phyloP scores from a whole-genome alignment of 495 filamentous ascomycete genomes.

The Paragyromitra xinjiangensis region DNA sequence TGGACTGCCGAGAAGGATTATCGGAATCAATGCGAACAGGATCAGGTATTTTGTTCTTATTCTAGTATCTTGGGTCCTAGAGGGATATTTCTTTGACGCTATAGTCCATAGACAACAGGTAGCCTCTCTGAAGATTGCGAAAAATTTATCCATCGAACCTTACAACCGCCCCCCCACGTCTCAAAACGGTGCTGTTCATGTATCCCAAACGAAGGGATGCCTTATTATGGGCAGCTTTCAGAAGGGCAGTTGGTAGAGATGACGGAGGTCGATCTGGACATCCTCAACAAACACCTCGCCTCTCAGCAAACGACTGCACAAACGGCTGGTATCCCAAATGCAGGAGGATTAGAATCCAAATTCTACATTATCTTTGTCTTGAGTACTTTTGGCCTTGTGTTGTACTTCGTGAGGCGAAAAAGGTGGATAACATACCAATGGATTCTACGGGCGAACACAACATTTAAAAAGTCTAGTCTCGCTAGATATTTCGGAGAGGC shows the following conservation, averaged over 20 bases:
- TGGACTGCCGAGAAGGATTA: conserved; percentile 18
- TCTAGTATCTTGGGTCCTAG: not conserved
- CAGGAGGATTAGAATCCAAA: not conserved
- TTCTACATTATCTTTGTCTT: not conserved
- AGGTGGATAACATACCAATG: not conserved
- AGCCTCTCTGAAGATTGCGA: not conserved
- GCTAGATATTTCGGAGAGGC: not conserved
- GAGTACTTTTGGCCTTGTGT: not conserved
- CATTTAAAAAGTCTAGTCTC: not conserved
- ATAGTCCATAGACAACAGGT: not conserved
- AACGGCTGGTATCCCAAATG: not conserved
- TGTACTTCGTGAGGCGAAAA: not conserved
- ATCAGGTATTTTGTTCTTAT: not conserved
- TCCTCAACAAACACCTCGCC: not conserved
- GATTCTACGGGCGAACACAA: not conserved
- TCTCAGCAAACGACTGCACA: not conserved
- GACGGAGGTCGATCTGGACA: not conserved
- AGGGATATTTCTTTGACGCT: not conserved
- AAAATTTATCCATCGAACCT: not conserved
- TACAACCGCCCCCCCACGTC: not conserved
- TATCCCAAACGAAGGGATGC: not conserved
- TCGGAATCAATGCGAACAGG: not conserved
- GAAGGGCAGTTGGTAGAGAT: too few species aligned
- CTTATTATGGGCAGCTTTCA: too few species aligned
- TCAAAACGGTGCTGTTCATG: not conserved